Evolutionary conservation across 345 rosid species (phyloP), one percentile per base, ranked within the genome.

Genomic region (Murraya paniculata): DNA sequence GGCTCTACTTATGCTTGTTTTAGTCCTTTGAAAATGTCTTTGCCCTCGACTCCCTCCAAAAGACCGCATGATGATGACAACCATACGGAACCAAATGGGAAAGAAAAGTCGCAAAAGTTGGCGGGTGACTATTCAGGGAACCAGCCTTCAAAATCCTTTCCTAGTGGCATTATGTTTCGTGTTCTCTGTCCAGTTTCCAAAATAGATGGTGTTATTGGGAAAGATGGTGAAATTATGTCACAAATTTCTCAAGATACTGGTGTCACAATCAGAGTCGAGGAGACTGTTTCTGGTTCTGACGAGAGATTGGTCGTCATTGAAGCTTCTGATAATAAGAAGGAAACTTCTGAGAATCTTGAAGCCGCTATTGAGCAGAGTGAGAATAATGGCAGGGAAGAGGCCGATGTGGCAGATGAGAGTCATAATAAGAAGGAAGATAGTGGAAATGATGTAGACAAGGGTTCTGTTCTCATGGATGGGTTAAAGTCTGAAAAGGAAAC

Each of bases 161-260:
- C 64, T 0, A 80, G 74, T 64, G 76, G 71, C 76, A 62, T 73
- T 27, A 57, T 73, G 72, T 78, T 88, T 79, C 88, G 94, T 13
- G 60, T 89, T 30, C 84, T 91, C 35, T 89, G 93, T 64, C 88
- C 88, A 1, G 80, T 78, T 82, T 70, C 88, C 35, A 87, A 77
- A 76, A 73, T 79, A 66, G 88, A 73, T 61, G 53, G 79, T 56
- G 18, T 91, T 67, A 24, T 82, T 69, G 91, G 89, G 50, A 77
- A 88, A 73, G 87, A 78, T 80, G 87, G 85, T 48, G 39, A 77
- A 21, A 30, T 85, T 27, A 71, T 85, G 39, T 84, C 90, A 22
- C 87, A 86, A 76, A 86, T 90, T 81, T 78, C 78, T 21, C 78
- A 85, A 76, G 94, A 86, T 83, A 78, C 89, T 61, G 90, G 92